A percentile compares a stretch with the other conserved stretches of the same genome.
Evolutionary conservation across 441 rosid genomes (phyloP).

Genomic region (Corymbia citriodora): DNA sequence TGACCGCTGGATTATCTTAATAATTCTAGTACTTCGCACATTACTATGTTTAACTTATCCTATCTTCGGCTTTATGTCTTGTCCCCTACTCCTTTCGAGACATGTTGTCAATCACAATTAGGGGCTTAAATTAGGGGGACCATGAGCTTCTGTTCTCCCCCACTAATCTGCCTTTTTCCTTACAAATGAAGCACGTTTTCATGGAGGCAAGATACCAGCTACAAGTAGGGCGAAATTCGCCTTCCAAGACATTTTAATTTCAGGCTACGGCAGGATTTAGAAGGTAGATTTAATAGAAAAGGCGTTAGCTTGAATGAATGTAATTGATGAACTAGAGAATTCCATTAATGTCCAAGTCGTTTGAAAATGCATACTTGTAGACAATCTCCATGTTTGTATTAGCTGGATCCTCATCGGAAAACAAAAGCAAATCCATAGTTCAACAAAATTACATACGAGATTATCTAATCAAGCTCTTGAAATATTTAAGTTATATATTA

Average conservation of each 20-base stretch:
- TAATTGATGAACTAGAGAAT: not conserved
- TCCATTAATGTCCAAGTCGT: not conserved
- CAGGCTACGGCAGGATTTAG: not conserved
- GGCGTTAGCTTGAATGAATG: not conserved
- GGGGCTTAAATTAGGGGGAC: not conserved
- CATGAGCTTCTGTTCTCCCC: not conserved
- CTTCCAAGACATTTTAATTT: not conserved
- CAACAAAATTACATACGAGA: not conserved
- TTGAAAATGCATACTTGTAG: not conserved
- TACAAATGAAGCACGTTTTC: not conserved
- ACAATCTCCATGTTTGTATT: not conserved
- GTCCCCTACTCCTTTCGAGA: not conserved
- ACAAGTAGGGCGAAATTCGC: not conserved
- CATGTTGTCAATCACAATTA: not conserved
- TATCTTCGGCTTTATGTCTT: not conserved
- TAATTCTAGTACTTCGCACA: not conserved
- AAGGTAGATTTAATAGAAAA: not conserved
- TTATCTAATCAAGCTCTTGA: accelerated
- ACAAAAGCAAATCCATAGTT: not conserved
- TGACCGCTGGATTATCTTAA: not conserved
- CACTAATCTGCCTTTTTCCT: not conserved
- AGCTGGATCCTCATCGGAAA: not conserved
- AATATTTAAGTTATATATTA: not conserved
- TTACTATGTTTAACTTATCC: not conserved
- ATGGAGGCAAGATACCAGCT: not conserved